These are phyloP conservation scores for Eremothecium sinecaudum DNA, from an alignment of 1,139 yeast genomes.

Conservation along the genomic window DNA sequence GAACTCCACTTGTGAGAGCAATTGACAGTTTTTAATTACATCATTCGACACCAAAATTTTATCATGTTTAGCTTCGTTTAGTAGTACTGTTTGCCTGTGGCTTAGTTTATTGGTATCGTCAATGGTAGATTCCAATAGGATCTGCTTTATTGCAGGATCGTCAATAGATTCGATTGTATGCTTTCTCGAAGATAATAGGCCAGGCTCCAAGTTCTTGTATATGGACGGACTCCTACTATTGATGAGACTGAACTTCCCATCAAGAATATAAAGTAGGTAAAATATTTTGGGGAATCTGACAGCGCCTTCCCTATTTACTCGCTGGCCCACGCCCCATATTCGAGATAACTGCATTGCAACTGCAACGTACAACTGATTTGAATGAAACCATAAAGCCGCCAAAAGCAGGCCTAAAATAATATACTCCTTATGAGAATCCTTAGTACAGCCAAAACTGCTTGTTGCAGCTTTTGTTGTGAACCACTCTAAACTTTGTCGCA, in stretches of 20 bases:
- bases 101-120: constrained; percentile 11
- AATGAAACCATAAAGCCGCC: constrained; percentile 62
- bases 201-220: constrained; percentile 38
- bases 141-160: constrained; percentile 10
- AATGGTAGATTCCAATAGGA: constrained; percentile 12
- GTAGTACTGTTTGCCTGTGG: constrained; percentile 12
- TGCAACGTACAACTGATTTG: constrained; percentile 58
- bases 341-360: constrained; percentile 58
- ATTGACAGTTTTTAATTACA: constrained; percentile 43
- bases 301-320: constrained; percentile 8
- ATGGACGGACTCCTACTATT: constrained; percentile 51
- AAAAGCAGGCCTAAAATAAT: constrained; percentile 50
- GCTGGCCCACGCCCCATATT: constrained; percentile 39
- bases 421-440: constrained; percentile 11
- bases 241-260: constrained; percentile 60
- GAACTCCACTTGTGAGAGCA: constrained; percentile 66
- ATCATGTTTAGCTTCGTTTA: constrained; percentile 18
- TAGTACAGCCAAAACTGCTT: constrained; percentile 6
- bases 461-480: constrained; percentile 21
- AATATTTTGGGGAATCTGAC: constrained; percentile 50
- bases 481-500: constrained; percentile 39
- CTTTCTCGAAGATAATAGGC: constrained; percentile 11
- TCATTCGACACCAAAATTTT: constrained; percentile 11
- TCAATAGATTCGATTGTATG: constrained; percentile 9
- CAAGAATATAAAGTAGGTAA: constrained; percentile 59